Conservation (phyloP, 106 monocot species). For the Dendrobium nobile region DNA sequence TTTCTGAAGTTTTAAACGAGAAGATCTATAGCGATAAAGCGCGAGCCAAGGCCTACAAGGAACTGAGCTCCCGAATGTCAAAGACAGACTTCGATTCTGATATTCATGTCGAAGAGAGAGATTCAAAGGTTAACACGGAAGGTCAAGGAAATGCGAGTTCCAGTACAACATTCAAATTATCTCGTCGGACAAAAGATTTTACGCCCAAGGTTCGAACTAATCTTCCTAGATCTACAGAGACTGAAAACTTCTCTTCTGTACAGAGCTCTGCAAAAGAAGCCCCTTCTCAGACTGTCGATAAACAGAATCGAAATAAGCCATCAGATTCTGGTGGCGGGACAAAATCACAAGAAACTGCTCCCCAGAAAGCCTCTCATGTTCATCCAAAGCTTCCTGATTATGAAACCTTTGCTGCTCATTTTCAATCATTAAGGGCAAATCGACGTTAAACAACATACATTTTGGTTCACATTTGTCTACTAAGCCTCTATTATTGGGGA, state of each 20-base stretch:
- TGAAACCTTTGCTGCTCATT: slow-evolving; percentile 63
- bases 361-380: slow-evolving; percentile 42
- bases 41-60: not conserved
- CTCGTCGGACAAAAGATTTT: slow-evolving; percentile 35
- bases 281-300: not conserved
- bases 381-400: slow-evolving; percentile 79
- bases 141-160: slow-evolving; percentile 6
- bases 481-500: not conserved
- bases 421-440: slow-evolving; percentile 55
- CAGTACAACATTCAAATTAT: slow-evolving; percentile 23
- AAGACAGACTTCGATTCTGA: slow-evolving; percentile 17
- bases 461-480: not conserved
- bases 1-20: slow-evolving; percentile 1
- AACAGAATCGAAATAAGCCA: slow-evolving; percentile 3
- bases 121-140: not conserved
- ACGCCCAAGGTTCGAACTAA: slow-evolving; percentile 15
- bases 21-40: slow-evolving; percentile 11
- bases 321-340: not conserved
- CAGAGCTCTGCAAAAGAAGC: not conserved
- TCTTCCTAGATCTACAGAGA: not conserved
- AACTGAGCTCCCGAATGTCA: slow-evolving; percentile 13
- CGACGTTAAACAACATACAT: slow-evolving; percentile 3
- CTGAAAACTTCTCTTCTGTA: not conserved
- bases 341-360: slow-evolving; percentile 20
- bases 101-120: slow-evolving; percentile 5